Base-by-base conservation (phyloP, 192 early-diverging fungal species). In the Coemansia pectinata region DNA sequence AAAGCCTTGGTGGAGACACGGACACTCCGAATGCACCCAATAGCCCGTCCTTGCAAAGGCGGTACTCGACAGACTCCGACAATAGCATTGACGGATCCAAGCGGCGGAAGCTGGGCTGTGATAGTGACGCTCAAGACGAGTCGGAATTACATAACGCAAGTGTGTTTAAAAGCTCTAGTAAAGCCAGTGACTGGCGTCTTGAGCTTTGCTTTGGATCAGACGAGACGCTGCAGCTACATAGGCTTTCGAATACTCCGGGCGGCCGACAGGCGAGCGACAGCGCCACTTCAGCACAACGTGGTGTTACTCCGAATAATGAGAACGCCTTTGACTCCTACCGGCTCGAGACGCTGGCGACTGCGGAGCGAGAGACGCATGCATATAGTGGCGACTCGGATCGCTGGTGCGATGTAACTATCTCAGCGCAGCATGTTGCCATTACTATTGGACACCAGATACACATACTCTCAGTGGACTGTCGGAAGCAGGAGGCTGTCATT, bases 141-240 rank as follows among this genome's bases (percentile, higher is more conserved):
- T 33, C 55, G 17, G 55, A 58, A 58, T 33, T 58, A 29, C 55
- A 1, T 7, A 55, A 19, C 8, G 31, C 34, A 27, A 1, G 8
- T 15, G 50, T 11, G 2, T 19, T 0, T 40, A 58, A 31, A 60
- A 42, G 12, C 38, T 17, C 50, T 5, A 47, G 53, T 27, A 44
- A 58, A 25, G 62, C 41, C 23, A 9, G 69, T 36, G 71, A 66
- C 21, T 81, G 78, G 78, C 45, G 33, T 19, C 29, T 81, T 3
- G 69, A 76, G 47, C 45, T 71, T 21, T 55, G 59, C 59, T 42
- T 63, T 0, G 78, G 64, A 5, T 36, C 63, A 1, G 78, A 81
- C 60, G 78, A 81, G 52, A 81, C 78, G n/a, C 64, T 81, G n/a
- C 78, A 81, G 60, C 33, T 81, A 6, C 65, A 62, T 2, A 58